Evolutionary conservation across 2,329 filamentous ascomycete species (phyloP).

Genomic region (Penicillium sp.): DNA sequence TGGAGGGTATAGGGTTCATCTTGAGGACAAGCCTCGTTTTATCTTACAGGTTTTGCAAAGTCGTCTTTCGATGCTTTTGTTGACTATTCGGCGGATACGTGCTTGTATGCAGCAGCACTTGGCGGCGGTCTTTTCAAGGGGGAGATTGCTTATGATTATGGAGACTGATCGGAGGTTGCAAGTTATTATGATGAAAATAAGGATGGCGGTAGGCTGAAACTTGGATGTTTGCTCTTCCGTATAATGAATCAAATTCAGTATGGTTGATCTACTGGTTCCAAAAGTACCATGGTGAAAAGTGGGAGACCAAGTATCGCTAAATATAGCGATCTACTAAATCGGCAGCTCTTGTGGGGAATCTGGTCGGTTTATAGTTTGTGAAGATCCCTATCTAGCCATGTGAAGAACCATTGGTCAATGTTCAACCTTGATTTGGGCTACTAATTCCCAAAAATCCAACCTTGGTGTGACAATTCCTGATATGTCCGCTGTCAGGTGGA

Average conservation of each 20-base stretch:
- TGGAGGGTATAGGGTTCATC: conserved; percentile 25
- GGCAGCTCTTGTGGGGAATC: background rate
- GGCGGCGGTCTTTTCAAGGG: conserved; percentile 18
- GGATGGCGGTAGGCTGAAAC: conserved; percentile 16
- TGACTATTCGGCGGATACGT: conserved; percentile 27
- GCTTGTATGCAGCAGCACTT: conserved; percentile 26
- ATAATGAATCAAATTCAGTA: background rate
- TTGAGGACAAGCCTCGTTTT: conserved; percentile 29
- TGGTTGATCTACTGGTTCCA: background rate
- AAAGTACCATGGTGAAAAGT: background rate
- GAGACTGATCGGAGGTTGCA: conserved; percentile 33
- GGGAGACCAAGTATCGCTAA: background rate
- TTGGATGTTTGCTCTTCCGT: background rate
- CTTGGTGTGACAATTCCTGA: background rate
- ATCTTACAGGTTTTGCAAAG: conserved; percentile 27
- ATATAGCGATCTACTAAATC: background rate
- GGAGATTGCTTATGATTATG: conserved; percentile 30
- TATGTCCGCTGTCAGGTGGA: background rate
- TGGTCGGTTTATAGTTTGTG: background rate
- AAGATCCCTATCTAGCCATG: background rate
- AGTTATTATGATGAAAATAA: conserved; percentile 31
- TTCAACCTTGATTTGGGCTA: background rate
- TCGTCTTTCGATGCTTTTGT: conserved; percentile 29
- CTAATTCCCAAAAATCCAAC: background rate
- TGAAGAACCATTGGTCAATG: background rate